Evolutionary conservation across 2,329 filamentous ascomycete genomes (phyloP).

Genomic region (Monascus ruber): DNA sequence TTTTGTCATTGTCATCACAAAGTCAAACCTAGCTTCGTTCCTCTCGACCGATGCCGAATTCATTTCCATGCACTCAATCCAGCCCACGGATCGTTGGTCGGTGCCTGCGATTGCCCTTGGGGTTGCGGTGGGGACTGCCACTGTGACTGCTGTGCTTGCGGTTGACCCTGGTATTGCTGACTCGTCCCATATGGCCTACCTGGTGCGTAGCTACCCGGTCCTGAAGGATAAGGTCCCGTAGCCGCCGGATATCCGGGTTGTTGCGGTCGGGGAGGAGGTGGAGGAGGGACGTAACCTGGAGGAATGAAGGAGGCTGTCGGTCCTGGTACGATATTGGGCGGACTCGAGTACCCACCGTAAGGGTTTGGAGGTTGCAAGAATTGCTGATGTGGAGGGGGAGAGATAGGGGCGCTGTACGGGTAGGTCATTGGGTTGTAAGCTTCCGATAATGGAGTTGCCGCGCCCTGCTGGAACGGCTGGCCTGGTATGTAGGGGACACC

Average conservation of each 20-base stretch:
- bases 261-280: conserved; percentile 54
- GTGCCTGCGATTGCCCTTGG: conserved; percentile 19
- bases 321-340: conserved; percentile 21
- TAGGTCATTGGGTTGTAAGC: conserved; percentile 43
- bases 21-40: no score
- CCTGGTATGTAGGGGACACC: conserved; percentile 17
- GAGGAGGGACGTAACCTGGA: conserved; percentile 55
- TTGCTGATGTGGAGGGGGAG: conserved; percentile 32
- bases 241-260: conserved; percentile 33
- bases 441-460: conserved; percentile 29
- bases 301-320: conserved; percentile 38
- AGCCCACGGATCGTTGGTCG: conserved; percentile 53
- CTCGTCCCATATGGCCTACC: conserved; percentile 29
- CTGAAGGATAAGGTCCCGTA: conserved; percentile 42
- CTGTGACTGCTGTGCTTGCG: no score
- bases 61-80: conserved; percentile 60
- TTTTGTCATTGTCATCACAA: no score
- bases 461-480: conserved; percentile 31
- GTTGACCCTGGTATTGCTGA: conserved; percentile 20
- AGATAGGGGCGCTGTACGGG: conserved; percentile 30
- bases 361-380: conserved; percentile 24
- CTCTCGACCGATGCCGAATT: neutral
- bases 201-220: conserved; percentile 46
- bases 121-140: conserved; percentile 22
- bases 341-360: conserved; percentile 24